Conservation (phyloP, 2,329 filamentous ascomycete species). For the Ophiostoma triangulosporum region DNA sequence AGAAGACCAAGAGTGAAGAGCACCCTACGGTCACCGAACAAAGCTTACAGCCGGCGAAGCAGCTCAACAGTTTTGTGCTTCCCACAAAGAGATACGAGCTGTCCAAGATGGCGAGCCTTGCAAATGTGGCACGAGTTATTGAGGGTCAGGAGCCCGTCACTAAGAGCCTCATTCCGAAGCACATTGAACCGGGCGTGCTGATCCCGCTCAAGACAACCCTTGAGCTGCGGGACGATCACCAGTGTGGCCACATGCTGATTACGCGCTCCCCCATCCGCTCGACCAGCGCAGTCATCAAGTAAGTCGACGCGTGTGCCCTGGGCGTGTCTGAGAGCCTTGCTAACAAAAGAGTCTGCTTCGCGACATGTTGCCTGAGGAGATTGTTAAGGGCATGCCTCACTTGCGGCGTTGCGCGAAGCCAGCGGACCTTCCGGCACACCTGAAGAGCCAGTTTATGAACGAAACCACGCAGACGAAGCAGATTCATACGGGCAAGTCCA, state of each 20-base stretch:
- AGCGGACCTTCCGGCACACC: constrained; percentile 50
- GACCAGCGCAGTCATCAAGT: constrained; percentile 63
- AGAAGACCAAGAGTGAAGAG: background rate
- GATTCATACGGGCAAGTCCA: constrained; percentile 46
- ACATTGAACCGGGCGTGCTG: constrained; percentile 34
- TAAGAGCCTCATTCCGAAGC: constrained; percentile 19
- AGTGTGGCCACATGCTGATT: constrained; percentile 50
- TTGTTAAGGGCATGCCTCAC: constrained; percentile 53
- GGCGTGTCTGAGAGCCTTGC: background rate
- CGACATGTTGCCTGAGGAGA: constrained; percentile 42
- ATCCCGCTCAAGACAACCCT: constrained; percentile 52
- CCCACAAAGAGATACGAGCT: constrained; percentile 7
- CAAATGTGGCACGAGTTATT: constrained; percentile 14
- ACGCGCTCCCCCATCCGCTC: constrained; percentile 58
- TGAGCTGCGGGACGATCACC: constrained; percentile 46
- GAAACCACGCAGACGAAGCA: constrained; percentile 38
- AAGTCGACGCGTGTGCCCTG: constrained; percentile 22
- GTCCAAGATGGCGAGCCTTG: constrained; percentile 13
- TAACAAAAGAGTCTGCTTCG: constrained; percentile 35
- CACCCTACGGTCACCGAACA: background rate
- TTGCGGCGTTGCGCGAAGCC: constrained; percentile 65
- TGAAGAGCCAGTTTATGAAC: constrained; percentile 49
- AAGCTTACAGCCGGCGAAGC: background rate
- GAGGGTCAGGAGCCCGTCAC: constrained; percentile 21
- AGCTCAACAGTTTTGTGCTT: background rate